Evolutionary conservation across 2,329 filamentous ascomycete species (phyloP), one percentile per base, ranked within the genome.

Genomic region (Pseudogymnoascus sp.): DNA sequence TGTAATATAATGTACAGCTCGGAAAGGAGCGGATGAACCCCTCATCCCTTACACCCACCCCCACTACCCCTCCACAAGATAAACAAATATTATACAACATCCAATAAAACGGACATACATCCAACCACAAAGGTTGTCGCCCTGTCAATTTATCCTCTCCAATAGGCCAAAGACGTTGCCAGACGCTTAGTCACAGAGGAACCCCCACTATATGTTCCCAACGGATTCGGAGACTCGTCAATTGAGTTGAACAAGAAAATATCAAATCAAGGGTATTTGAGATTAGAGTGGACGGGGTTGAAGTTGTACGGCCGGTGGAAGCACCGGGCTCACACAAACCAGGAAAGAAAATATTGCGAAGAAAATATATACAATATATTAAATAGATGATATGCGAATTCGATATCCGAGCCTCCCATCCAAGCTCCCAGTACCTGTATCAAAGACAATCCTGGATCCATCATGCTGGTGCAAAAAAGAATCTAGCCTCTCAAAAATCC

Each of bases 1-100:
- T 56, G 50, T 56, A 56, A 56, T 33, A 12, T 33, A 19, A 1
- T 26, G 50, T 56, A 26, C 26, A 56, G n/a, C 50, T 56, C 50
- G 50, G 50, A 56, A 56, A 56, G 50, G 50, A 56, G 50, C 50
- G 50, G 50, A 56, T 56, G 50, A 50, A 56, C 50, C 46, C 14
- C 46, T 53, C 46, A 53, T 31, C 14, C 26, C 26, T 28, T 16
- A 53, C 3, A 31, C 46, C 41, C 26, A 53, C 46, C 50, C 50
- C 50, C 50, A 56, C 50, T 56, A 56, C n/a, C 26, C 46, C 26
- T 33, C 50, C 50, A 56, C 50, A 56, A 33, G 50, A 56, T 56
- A 33, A 53, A 12, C 26, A 33, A 19, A 56, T 33, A 33, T 33
- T 14, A 56, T 19, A 53, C 5, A 56, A 56, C 50, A 56, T 56